Base-by-base conservation (phyloP, 2,329 filamentous ascomycete species). In the Talaromyces sp. region DNA sequence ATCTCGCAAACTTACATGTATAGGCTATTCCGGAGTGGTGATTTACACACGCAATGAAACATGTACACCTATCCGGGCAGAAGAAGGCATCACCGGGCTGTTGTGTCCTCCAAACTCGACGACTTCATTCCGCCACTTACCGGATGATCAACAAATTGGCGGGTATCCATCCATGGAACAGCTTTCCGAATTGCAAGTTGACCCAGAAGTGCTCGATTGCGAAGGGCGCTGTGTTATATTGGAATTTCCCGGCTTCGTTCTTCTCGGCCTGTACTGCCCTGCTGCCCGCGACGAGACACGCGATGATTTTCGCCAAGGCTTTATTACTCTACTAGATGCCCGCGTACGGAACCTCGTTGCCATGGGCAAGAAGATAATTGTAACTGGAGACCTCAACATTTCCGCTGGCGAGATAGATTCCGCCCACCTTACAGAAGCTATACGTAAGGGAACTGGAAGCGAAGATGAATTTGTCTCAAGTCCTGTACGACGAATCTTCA, bases 11-110 rank as follows among this genome's bases (percentile, higher is more conserved):
- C 60, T 70, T 58, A 73, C 63, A 54, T 37, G 64, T 52, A 65
- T 47, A 96, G 93, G 95, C 27, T 99, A 98, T 75, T 96, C 94
- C 31, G 95, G 95, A 1, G 94, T 99, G 1, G 95, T 90, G 3
- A 92, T 99, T 41, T 99, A 97, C 79, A 97, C 93, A 0, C 87
- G 92, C n/a, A 95, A 91, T 74, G 85, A 90, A 3, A 89, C 86
- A 41, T 98, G 95, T 76, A 87, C 89, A 3, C 95, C 95, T 0
- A 91, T 97, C 31, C 87, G 90, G 66, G 94, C 93, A 3, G 95
- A 99, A 79, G 94, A 98, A 80, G 95, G 95, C n/a, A 84, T 99
- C 62, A 90, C 92, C 0, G 95, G 95, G 16, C 82, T 92, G 5
- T 85, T 97, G 14, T 89, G 86, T 52, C 86, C 89, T 6, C 91